Evolutionary conservation across 2,329 filamentous ascomycete species (phyloP), one percentile per base, ranked within the genome.

Genomic region (Sclerotiophoma versabilis): DNA sequence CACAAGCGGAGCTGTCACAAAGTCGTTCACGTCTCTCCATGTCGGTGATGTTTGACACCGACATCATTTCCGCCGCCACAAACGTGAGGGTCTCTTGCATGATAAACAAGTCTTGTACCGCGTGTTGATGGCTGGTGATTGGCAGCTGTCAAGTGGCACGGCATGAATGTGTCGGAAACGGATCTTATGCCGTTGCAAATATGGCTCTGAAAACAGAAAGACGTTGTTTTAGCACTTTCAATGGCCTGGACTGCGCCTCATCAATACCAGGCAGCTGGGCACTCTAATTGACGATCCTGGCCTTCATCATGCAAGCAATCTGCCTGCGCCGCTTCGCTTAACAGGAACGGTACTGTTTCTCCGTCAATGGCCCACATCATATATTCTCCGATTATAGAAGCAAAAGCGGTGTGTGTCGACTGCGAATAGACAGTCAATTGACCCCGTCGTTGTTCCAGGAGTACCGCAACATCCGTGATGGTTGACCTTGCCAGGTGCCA

Each of bases 191-290:
- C 33, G 22, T 37, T 25, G 26, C 32, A 39, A 51, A 45, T 41
- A 50, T 36, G 12, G 8, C n/a, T 20, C 22, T 25, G 12, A 26
- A 37, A 39, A 30, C 34, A 14, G 39, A 36, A 30, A 8, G 44
- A 26, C 30, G 25, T 43, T 48, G 50, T 43, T 54, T 43, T 37
- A 23, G n/a, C 15, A 4, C 5, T 12, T 10, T 30, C 30, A 38
- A 38, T 43, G 37, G 51, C 45, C 51, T 49, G 33, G 27, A 43
- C 53, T 42, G 42, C 37, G 53, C 53, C 53, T 43, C 53, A 43
- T 51, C 37, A 47, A 43, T 34, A 41, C 47, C 42, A 49, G 32
- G 51, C 39, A 41, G 33, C 33, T 25, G 51, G 34, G 7, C 1
- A n/a, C 36, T 37, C 42, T 34, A 33, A 42, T 22, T 32, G 44